Conservation (phyloP, 2,329 filamentous ascomycete genomes). For the Tolypocladium paradoxum region DNA sequence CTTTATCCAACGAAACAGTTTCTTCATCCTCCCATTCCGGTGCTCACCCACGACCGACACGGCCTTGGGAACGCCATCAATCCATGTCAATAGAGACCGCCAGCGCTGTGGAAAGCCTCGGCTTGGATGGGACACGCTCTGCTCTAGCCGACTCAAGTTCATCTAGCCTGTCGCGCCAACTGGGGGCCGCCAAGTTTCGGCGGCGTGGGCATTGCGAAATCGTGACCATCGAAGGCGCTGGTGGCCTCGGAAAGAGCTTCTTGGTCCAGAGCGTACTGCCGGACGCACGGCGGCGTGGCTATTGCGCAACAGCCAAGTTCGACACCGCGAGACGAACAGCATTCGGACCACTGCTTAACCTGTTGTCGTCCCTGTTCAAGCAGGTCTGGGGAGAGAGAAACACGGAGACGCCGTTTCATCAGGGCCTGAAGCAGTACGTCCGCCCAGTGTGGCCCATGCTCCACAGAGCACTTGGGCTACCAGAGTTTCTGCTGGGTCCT, state of each 20-base stretch:
- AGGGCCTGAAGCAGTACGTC: constrained; percentile 49
- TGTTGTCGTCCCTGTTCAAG: constrained; percentile 56
- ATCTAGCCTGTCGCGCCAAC: constrained; percentile 40
- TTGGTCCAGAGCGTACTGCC: constrained; percentile 52
- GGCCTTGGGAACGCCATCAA: constrained; percentile 41
- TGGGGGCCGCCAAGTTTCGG: constrained; percentile 47
- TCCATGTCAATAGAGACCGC: constrained; percentile 38
- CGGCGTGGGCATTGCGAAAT: constrained; percentile 54
- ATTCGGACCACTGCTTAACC: constrained; percentile 52
- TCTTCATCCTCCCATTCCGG: constrained; percentile 37
- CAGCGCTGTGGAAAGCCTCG: constrained; percentile 33
- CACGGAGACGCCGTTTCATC: constrained; percentile 53
- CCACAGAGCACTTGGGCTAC: constrained; percentile 49
- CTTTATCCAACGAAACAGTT: constrained; percentile 32
- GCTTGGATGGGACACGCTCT: constrained; percentile 31
- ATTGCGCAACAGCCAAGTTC: constrained; percentile 57
- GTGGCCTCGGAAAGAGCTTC: constrained; percentile 55
- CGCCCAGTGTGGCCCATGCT: constrained; percentile 54
- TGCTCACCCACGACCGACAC: constrained; percentile 24
- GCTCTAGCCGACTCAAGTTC: constrained; percentile 34
- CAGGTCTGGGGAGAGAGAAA: constrained; percentile 58
- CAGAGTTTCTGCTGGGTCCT: constrained; percentile 57
- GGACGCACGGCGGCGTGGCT: constrained; percentile 50
- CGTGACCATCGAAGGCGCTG: constrained; percentile 48
- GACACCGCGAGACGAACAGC: constrained; percentile 49